These are phyloP conservation scores for Daldinia loculata DNA, from an alignment of 495 filamentous ascomycete species.

Conservation along the genomic window DNA sequence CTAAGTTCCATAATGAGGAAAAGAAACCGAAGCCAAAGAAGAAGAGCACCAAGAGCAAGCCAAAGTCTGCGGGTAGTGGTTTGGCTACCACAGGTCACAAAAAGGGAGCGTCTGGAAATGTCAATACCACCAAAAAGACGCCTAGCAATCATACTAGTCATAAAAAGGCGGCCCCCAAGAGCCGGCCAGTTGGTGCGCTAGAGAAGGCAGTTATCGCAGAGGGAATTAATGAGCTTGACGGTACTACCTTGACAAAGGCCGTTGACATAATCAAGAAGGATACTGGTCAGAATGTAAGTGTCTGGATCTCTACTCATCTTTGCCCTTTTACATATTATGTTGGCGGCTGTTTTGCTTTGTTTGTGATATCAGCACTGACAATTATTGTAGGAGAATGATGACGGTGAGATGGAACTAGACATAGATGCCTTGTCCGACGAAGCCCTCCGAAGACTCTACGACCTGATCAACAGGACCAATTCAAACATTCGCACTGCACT, in stretches of 20 bases:
- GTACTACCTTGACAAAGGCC: constrained; percentile 75
- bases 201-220: constrained; percentile 89
- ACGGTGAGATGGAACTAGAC: constrained; percentile 89
- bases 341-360: neutral
- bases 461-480: constrained; percentile 74
- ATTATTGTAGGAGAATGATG: constrained; percentile 66
- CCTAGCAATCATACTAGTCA: constrained; percentile 52
- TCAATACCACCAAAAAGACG: constrained; percentile 58
- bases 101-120: constrained; percentile 45
- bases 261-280: constrained; percentile 92
- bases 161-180: constrained; percentile 60
- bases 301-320: neutral
- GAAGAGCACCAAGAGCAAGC: constrained; percentile 48
- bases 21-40: constrained; percentile 52
- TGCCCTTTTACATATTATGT: neutral
- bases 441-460: constrained; percentile 77
- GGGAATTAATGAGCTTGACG: constrained; percentile 77
- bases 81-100: constrained; percentile 32
- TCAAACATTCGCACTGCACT: constrained; percentile 56
- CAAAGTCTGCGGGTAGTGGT: constrained; percentile 37
- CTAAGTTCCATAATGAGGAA: constrained; percentile 53
- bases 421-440: constrained; percentile 83
- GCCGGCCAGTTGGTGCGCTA: constrained; percentile 67
- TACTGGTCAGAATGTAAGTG: constrained; percentile 74
- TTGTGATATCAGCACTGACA: neutral